phyloP scores from a whole-genome alignment of 352 stramenopile species.

The Globisporangium rhizosaccharum region DNA sequence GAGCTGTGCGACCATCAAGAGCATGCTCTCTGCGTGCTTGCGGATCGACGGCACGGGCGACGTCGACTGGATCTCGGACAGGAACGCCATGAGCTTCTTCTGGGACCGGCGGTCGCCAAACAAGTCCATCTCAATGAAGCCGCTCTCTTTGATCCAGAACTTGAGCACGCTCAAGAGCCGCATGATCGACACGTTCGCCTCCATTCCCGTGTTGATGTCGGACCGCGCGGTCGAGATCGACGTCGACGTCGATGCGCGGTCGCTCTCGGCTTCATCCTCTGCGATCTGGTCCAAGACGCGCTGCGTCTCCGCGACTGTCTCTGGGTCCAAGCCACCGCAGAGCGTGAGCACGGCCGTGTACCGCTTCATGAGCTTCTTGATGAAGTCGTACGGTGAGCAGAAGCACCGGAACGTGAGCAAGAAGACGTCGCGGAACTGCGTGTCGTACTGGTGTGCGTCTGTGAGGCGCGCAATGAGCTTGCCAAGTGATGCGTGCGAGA shows the following conservation, averaged over 20 bases:
- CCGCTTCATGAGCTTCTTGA: slow-evolving; percentile 86
- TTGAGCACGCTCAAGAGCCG: slow-evolving; percentile 81
- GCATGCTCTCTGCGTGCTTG: slow-evolving; percentile 64
- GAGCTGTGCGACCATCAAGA: slow-evolving; percentile 56
- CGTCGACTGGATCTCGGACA: slow-evolving; percentile 73
- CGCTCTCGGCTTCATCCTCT: slow-evolving; percentile 47
- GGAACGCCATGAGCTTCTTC: slow-evolving; percentile 67
- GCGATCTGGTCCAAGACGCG: slow-evolving; percentile 59
- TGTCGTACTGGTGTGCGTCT: slow-evolving; percentile 83
- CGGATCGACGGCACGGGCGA: slow-evolving; percentile 72
- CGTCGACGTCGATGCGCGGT: slow-evolving; percentile 49
- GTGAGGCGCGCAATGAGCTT: slow-evolving; percentile 81
- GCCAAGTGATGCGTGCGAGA: slow-evolving; percentile 81
- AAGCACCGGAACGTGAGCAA: slow-evolving; percentile 79
- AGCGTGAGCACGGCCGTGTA: slow-evolving; percentile 73
- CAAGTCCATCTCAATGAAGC: slow-evolving; percentile 78
- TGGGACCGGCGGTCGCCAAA: slow-evolving; percentile 55
- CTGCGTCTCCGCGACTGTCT: slow-evolving; percentile 59
- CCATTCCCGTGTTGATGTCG: slow-evolving; percentile 76
- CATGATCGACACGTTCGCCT: slow-evolving; percentile 86
- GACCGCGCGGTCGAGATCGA: slow-evolving; percentile 66
- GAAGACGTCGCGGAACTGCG: slow-evolving; percentile 82
- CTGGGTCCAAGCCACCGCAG: slow-evolving; percentile 37
- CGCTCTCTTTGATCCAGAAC: slow-evolving; percentile 87
- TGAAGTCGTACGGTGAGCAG: slow-evolving; percentile 79